phyloP scores from a whole-genome alignment of 2,329 filamentous ascomycete species.

The Colletotrichum sp. region DNA sequence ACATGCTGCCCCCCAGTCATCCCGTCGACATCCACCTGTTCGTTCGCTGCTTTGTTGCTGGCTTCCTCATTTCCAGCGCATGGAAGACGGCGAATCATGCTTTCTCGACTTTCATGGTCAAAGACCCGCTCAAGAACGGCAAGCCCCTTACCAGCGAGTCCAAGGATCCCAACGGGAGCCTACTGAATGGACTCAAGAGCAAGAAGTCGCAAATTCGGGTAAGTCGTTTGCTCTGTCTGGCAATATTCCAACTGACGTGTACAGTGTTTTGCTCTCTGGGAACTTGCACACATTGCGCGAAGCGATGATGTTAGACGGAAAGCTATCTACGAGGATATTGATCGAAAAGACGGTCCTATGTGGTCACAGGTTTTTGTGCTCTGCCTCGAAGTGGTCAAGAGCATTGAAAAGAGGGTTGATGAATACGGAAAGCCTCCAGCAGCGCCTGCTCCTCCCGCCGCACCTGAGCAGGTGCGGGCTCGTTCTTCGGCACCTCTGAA shows the following conservation, averaged over 20 bases:
- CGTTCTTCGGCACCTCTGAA: constrained; percentile 44
- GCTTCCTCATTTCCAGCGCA: constrained; percentile 69
- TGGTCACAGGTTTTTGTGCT: constrained; percentile 79
- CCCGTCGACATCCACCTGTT: constrained; percentile 63
- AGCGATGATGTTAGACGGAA: constrained; percentile 77
- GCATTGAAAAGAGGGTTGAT: constrained; percentile 71
- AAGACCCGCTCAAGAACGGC: constrained; percentile 83
- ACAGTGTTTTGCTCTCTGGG: constrained; percentile 81
- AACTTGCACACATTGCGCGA: constrained; percentile 79
- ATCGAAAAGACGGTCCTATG: constrained; percentile 77
- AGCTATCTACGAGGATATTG: constrained; percentile 85
- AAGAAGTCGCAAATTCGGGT: constrained; percentile 80
- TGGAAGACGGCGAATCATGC: constrained; percentile 80
- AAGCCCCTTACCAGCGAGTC: constrained; percentile 83
- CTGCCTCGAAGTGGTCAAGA: constrained; percentile 72
- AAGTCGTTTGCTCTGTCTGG: constrained; percentile 27
- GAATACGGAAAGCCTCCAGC: constrained; percentile 55
- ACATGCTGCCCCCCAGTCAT: constrained; percentile 62
- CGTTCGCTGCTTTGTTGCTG: constrained; percentile 62
- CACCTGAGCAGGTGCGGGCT: constrained; percentile 34
- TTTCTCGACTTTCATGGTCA: constrained; percentile 81
- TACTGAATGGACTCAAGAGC: constrained; percentile 81
- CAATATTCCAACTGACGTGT: background rate
- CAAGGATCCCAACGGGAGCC: constrained; percentile 89
- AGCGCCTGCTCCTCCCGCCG: constrained; percentile 33